Percentiles rank a stretch among this genome's conserved stretches.
These are phyloP conservation scores for Talaromyces marneffei DNA, from an alignment of 2,329 filamentous ascomycete species.

Conservation along the genomic window DNA sequence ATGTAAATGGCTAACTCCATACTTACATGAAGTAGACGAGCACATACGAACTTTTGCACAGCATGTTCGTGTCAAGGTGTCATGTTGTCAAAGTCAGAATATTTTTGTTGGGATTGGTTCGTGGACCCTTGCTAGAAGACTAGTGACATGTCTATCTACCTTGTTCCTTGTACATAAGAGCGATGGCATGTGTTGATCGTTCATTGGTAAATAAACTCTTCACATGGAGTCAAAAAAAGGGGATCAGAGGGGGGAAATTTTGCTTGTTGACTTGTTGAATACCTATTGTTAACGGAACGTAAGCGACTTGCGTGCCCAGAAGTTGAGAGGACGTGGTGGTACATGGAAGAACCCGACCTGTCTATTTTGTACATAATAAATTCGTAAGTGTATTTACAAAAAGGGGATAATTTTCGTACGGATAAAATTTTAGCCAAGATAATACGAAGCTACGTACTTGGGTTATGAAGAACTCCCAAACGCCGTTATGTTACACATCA, in stretches of 20 bases:
- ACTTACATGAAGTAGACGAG: not conserved
- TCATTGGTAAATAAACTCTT: not conserved
- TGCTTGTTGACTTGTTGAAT: not conserved
- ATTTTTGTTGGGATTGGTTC: not conserved
- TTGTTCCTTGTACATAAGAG: not conserved
- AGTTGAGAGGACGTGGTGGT: not conserved
- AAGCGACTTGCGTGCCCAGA: not conserved
- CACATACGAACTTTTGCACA: not conserved
- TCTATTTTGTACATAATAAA: not conserved
- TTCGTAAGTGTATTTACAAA: not conserved
- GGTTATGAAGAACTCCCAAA: not conserved
- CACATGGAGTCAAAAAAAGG: not conserved
- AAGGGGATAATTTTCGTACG: not conserved
- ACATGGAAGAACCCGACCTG: not conserved
- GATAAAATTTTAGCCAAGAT: not conserved
- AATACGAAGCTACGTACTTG: not conserved
- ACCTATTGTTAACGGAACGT: not conserved
- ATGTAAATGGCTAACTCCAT: conserved; percentile 8
- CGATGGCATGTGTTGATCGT: conserved; percentile 4
- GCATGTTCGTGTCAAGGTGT: not conserved
- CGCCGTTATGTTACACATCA: not conserved
- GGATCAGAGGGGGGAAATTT: not conserved
- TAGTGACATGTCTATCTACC: not conserved
- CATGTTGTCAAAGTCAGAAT: not conserved
- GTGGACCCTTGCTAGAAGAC: not conserved